These are phyloP conservation scores for Fistulinella prunicolor DNA, from an alignment of 768 basidiomycete genomes.

Conservation along the genomic window DNA sequence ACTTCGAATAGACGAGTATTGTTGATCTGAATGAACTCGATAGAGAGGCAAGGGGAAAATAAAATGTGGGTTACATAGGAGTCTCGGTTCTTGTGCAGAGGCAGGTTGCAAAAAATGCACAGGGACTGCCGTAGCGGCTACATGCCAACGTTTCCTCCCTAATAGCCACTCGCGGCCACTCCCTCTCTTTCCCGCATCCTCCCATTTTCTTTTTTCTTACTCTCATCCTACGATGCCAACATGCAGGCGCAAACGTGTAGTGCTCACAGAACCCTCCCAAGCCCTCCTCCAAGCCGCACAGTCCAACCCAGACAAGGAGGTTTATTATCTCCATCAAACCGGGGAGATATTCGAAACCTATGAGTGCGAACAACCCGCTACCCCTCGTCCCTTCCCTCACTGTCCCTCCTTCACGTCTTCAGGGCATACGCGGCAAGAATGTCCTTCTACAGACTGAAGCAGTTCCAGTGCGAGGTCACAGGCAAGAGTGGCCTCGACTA, in stretches of 20 bases:
- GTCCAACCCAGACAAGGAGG: conserved; percentile 65
- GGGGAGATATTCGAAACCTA: conserved; percentile 98
- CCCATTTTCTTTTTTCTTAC: conserved; percentile 44
- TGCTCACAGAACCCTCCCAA: conserved; percentile 79
- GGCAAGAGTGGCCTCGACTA: conserved; percentile 93
- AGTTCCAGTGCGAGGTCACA: conserved; percentile 97
- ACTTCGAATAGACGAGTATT: conserved; percentile 5
- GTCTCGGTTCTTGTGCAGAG: conserved; percentile 26
- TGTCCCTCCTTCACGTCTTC: conserved; percentile 12
- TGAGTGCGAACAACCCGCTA: conserved; percentile 58
- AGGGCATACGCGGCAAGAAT: conserved; percentile 86
- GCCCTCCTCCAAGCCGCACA: conserved; percentile 63
- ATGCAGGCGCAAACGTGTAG: conserved; percentile 86
- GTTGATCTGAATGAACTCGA: conserved; percentile 1
- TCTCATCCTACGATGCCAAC: conserved; percentile 66
- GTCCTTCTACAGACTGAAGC: conserved; percentile 90
- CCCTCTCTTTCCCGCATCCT: conserved; percentile 59
- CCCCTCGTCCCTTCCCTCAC: conserved; percentile 26
- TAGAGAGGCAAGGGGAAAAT: background rate
- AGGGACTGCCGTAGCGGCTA: conserved; percentile 33
- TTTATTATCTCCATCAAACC: conserved; percentile 91
- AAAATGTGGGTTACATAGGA: conserved; percentile 13
- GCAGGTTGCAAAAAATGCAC: conserved; percentile 28
- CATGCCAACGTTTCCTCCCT: conserved; percentile 51
- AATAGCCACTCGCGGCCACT: conserved; percentile 53